Evolutionary conservation across 179 eudicot genomes (phyloP).

Genomic region (Beta corolliflora): DNA sequence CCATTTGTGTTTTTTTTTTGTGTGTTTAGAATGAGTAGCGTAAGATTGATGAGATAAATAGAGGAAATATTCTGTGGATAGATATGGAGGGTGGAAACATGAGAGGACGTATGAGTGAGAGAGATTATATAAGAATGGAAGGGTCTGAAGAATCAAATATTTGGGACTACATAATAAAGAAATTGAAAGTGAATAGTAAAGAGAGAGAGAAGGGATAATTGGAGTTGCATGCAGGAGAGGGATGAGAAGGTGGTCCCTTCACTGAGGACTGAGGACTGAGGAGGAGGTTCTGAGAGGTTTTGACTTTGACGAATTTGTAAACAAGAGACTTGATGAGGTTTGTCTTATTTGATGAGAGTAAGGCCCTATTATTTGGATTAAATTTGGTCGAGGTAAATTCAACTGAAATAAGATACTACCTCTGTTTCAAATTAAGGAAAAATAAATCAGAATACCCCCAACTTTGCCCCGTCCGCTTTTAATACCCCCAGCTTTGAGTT

Average conservation of each 20-base stretch:
- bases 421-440: no score
- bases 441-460: no score
- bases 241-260: not conserved
- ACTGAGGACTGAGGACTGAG: not conserved
- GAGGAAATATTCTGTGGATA: not conserved
- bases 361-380: no score
- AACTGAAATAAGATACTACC: no score
- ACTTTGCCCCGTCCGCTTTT: no score
- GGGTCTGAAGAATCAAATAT: slow-evolving; percentile 19
- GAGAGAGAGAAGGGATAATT: not conserved
- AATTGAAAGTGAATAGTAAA: not conserved
- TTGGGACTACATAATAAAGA: not conserved
- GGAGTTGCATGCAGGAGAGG: slow-evolving; percentile 24
- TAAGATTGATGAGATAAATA: not conserved
- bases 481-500: no score
- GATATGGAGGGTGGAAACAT: not conserved
- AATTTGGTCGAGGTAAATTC: no score
- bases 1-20: no score
- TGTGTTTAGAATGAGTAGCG: no score
- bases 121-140: slow-evolving; percentile 16
- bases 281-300: not conserved
- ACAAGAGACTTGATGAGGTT: slow-evolving; percentile 19
- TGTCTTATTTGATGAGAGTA: slow-evolving; percentile 14
- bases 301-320: slow-evolving; percentile 1
- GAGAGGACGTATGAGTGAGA: not conserved